A percentile compares a stretch with the other conserved stretches of the same genome.
Conservation (phyloP, 345 rosid species). For the Hibiscus tridactylites region DNA sequence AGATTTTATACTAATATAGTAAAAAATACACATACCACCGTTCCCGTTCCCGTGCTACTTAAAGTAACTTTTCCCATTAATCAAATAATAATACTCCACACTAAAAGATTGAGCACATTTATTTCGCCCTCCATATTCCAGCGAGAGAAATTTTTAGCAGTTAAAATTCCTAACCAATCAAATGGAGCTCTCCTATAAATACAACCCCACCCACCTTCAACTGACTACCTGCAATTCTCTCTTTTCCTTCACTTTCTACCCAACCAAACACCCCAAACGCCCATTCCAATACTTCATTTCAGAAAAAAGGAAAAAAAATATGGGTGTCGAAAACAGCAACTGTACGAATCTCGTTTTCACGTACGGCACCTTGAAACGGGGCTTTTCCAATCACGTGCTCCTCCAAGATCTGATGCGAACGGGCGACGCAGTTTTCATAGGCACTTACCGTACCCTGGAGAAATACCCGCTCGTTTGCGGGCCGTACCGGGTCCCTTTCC, state of each 20-base stretch:
- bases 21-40: no score
- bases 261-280: neutral
- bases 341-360: constrained; percentile 43
- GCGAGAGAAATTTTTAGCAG: neutral
- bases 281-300: neutral
- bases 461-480: constrained; percentile 76
- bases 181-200: neutral
- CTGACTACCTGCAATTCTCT: neutral
- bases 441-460: constrained; percentile 36
- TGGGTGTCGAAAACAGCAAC: constrained; percentile 15
- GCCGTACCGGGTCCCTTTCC: constrained; percentile 79
- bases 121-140: no score
- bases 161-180: neutral
- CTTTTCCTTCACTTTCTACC: neutral
- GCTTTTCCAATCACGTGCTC: constrained; percentile 63
- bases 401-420: constrained; percentile 59
- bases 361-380: constrained; percentile 71
- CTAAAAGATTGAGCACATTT: no score
- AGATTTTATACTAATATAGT: no score
- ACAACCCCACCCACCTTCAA: neutral
- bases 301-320: neutral
- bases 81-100: no score
- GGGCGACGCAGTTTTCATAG: constrained; percentile 63
- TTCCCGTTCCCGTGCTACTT: no score
- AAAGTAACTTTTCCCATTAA: no score